phyloP scores from a whole-genome alignment of 345 rosid genomes.

The Cochlearia excelsa region DNA sequence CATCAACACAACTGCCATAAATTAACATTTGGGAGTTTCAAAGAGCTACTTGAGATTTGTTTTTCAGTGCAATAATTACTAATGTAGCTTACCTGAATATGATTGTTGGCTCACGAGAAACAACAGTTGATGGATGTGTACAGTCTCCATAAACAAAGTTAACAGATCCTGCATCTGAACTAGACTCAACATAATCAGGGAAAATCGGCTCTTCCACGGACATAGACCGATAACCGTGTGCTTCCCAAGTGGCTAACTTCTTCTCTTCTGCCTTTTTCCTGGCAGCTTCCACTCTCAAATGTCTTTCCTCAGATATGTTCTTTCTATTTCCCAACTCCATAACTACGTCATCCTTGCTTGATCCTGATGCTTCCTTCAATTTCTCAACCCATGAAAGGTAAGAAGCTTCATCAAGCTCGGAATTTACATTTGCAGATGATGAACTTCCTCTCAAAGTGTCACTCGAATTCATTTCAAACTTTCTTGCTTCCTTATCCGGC shows the following conservation, averaged over 20 bases:
- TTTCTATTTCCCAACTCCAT: conserved; percentile 44
- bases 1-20: conserved; percentile 67
- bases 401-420: conserved; percentile 79
- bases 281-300: conserved; percentile 52
- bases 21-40: conserved; percentile 2
- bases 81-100: conserved; percentile 59
- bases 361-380: conserved; percentile 51
- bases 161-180: conserved; percentile 59
- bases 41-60: conserved; percentile 8
- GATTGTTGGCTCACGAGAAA: conserved; percentile 60
- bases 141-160: conserved; percentile 81
- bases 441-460: conserved; percentile 36
- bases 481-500: conserved; percentile 43
- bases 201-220: conserved; percentile 54
- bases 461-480: conserved; percentile 48
- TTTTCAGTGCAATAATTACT: neutral
- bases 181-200: conserved; percentile 43
- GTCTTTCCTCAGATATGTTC: conserved; percentile 45
- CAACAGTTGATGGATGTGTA: conserved; percentile 56
- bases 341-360: conserved; percentile 35
- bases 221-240: conserved; percentile 65
- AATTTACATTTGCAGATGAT: conserved; percentile 37
- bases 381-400: conserved; percentile 85
- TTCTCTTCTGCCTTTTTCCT: conserved; percentile 69
- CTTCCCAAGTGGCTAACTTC: conserved; percentile 69